A percentile compares a stretch with the other conserved stretches of the same genome.
These are phyloP conservation scores for Zygosaccharomyces pseudobailii DNA, from an alignment of 1,139 yeast genomes.

Conservation along the genomic window DNA sequence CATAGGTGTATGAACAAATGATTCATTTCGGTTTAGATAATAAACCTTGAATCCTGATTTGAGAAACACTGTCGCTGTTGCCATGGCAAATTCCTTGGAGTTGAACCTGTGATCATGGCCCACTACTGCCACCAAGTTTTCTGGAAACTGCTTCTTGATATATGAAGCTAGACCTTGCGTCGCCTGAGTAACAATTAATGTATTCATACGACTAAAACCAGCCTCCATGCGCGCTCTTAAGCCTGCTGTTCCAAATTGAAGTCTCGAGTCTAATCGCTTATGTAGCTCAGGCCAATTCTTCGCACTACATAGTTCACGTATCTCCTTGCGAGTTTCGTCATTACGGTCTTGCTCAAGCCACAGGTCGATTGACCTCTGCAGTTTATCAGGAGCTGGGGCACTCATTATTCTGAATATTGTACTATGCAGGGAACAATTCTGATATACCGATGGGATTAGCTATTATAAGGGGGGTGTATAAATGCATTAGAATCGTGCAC, in stretches of 20 bases:
- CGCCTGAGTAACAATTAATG: constrained; percentile 84
- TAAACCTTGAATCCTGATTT: constrained; percentile 65
- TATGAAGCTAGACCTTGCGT: constrained; percentile 84
- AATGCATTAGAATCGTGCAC: not conserved
- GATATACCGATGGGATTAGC: not conserved
- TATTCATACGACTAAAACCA: constrained; percentile 86
- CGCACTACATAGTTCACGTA: constrained; percentile 42
- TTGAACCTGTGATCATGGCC: constrained; percentile 91
- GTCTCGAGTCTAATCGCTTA: constrained; percentile 45
- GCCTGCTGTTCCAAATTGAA: constrained; percentile 93
- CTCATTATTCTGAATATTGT: not conserved
- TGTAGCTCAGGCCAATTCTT: constrained; percentile 46
- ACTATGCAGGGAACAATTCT: too few species aligned
- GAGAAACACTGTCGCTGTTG: constrained; percentile 72
- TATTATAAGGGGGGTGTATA: not conserved
- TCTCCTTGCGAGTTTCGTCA: constrained; percentile 52
- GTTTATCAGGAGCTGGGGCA: constrained; percentile 14
- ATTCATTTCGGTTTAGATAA: constrained; percentile 48
- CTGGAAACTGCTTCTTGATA: constrained; percentile 37
- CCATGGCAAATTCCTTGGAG: constrained; percentile 72
- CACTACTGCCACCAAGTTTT: constrained; percentile 55
- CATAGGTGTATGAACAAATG: constrained; percentile 74
- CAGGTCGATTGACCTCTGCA: constrained; percentile 13
- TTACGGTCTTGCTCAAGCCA: constrained; percentile 39
- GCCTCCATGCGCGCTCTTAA: constrained; percentile 83